Percentiles rank a stretch among this genome's conserved stretches.
These are phyloP conservation scores for Papiliotrema fonsecae DNA, from an alignment of 1,284 basidiomycete genomes.

Conservation along the genomic window DNA sequence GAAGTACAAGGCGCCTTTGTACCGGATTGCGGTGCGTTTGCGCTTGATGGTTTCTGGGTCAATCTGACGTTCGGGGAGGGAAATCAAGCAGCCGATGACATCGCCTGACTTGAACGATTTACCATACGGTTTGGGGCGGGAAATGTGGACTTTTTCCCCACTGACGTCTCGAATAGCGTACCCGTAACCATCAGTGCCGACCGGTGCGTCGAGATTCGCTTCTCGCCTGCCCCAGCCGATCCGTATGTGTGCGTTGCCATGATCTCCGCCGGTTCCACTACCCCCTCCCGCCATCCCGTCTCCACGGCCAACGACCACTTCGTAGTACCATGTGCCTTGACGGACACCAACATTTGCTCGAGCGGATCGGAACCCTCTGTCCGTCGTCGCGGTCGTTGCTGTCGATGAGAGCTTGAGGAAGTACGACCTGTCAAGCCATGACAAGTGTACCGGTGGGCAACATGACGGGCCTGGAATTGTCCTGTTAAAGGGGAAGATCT, in stretches of 20 bases:
- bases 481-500: slow-evolving; percentile 41
- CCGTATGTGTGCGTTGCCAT: slow-evolving; percentile 63
- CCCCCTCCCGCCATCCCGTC: slow-evolving; percentile 53
- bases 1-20: slow-evolving; percentile 95
- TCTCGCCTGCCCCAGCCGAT: slow-evolving; percentile 90
- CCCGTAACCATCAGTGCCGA: slow-evolving; percentile 87
- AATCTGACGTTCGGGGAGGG: slow-evolving; percentile 64
- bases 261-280: slow-evolving; percentile 30
- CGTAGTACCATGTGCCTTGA: slow-evolving; percentile 92
- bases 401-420: slow-evolving; percentile 74
- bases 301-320: slow-evolving; percentile 73
- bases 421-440: slow-evolving; percentile 52
- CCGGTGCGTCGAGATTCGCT: slow-evolving; percentile 85
- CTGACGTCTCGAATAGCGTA: slow-evolving; percentile 88
- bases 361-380: slow-evolving; percentile 85
- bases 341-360: slow-evolving; percentile 84
- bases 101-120: slow-evolving; percentile 71
- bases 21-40: slow-evolving; percentile 85
- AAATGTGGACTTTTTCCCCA: slow-evolving; percentile 83
- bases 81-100: slow-evolving; percentile 69
- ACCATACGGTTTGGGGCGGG: slow-evolving; percentile 72
- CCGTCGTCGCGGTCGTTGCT: slow-evolving; percentile 70
- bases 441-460: slow-evolving; percentile 42
- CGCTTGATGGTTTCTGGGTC: slow-evolving; percentile 65
- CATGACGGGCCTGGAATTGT: slow-evolving; percentile 36